These are phyloP conservation scores for Fusarium sp. DNA, from an alignment of 2,329 filamentous ascomycete species.

Conservation along the genomic window DNA sequence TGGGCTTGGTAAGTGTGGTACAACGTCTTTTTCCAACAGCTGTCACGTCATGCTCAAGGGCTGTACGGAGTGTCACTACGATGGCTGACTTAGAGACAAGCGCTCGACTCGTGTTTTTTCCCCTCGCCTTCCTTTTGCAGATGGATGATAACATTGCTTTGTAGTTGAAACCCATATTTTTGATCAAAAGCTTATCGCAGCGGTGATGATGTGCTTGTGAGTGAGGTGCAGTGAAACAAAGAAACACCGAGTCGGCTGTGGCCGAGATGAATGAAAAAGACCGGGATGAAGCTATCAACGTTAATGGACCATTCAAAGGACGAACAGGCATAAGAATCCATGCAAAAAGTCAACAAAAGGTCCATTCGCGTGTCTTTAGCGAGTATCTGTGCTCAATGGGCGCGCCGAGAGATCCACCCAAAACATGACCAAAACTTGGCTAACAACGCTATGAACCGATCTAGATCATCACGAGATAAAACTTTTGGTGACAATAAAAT, in stretches of 20 bases:
- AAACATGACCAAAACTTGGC: background rate
- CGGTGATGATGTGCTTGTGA: background rate
- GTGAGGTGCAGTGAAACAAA: background rate
- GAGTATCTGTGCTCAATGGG: background rate
- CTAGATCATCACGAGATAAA: background rate
- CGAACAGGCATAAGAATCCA: background rate
- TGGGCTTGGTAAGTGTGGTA: slow-evolving; percentile 10
- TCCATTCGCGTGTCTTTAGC: background rate
- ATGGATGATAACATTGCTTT: no score
- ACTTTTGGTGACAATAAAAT: background rate
- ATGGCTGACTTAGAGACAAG: background rate
- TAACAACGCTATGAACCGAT: background rate
- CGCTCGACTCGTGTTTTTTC: no score
- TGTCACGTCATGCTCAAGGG: slow-evolving; percentile 15
- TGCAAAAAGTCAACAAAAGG: background rate
- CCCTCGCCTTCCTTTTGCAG: no score
- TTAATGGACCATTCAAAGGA: background rate
- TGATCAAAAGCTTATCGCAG: background rate
- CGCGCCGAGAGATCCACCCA: background rate
- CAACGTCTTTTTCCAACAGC: slow-evolving; percentile 7
- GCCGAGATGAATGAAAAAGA: background rate
- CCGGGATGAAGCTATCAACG: background rate
- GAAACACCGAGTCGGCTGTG: background rate
- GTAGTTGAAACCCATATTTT: background rate
- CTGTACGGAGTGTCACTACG: slow-evolving; percentile 7